Evolutionary conservation across 2,329 filamentous ascomycete species (phyloP).

Genomic region (Tolypocladium ophioglossoides): DNA sequence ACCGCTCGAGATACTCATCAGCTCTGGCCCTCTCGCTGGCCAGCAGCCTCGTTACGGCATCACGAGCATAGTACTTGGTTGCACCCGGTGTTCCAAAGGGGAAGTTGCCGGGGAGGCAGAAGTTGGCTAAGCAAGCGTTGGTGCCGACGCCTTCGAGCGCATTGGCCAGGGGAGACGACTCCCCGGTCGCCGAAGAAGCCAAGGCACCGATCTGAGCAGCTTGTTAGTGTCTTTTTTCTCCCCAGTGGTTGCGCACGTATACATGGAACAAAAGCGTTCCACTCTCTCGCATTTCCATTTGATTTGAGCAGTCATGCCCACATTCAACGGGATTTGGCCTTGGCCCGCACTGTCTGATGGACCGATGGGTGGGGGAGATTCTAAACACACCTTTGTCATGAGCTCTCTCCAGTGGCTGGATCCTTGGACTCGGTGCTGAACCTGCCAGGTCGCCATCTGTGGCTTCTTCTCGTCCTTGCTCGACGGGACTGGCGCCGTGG

Average conservation of each 20-base stretch:
- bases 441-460: slow-evolving; percentile 20
- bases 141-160: slow-evolving; percentile 22
- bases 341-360: neutral
- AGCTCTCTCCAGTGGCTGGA: slow-evolving; percentile 25
- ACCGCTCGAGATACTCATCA: slow-evolving; percentile 16
- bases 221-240: neutral
- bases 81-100: slow-evolving; percentile 26
- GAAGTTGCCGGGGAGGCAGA: slow-evolving; percentile 24
- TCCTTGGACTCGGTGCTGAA: slow-evolving; percentile 22
- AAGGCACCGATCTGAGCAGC: slow-evolving; percentile 15
- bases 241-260: too few species aligned
- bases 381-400: slow-evolving; percentile 21
- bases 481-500: slow-evolving; percentile 12
- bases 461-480: slow-evolving; percentile 17
- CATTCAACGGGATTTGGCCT: neutral
- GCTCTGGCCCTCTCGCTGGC: slow-evolving; percentile 15
- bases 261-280: neutral
- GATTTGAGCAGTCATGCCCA: neutral
- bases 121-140: slow-evolving; percentile 24
- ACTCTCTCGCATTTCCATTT: neutral
- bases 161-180: slow-evolving; percentile 14
- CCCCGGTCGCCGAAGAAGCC: slow-evolving; percentile 8
- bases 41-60: slow-evolving; percentile 19
- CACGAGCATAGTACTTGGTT: slow-evolving; percentile 19
- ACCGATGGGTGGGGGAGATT: neutral